Evolutionary conservation across 2,329 filamentous ascomycete genomes (phyloP).

Genomic region (Trichoderma atrobrunneum): DNA sequence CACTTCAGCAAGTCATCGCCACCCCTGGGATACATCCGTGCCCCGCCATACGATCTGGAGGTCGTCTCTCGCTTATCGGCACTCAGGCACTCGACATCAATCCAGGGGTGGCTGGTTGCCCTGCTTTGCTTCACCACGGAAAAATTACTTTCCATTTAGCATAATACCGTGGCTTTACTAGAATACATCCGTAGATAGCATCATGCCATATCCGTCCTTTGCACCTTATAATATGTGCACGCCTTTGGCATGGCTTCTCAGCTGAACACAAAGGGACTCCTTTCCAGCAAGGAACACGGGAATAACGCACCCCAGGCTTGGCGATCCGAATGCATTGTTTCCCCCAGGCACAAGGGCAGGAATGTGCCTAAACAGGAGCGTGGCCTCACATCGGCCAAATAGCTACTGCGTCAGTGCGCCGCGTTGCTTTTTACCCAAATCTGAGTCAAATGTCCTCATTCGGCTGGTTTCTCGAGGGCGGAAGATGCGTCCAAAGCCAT

Average conservation of each 20-base stretch:
- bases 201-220: background rate
- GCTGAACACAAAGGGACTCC: background rate
- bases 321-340: constrained; percentile 4
- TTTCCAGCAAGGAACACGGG: background rate
- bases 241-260: background rate
- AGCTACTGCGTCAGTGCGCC: background rate
- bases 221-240: background rate
- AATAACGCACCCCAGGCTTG: background rate
- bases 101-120: background rate
- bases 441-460: background rate
- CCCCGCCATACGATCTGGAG: constrained; percentile 13
- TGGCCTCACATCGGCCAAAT: constrained; percentile 1
- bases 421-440: background rate
- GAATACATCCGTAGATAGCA: background rate
- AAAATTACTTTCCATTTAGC: background rate
- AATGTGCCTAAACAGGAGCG: background rate
- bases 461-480: background rate
- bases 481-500: background rate
- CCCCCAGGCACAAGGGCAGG: background rate
- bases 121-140: background rate
- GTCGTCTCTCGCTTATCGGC: constrained; percentile 17
- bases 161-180: background rate
- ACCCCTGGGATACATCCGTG: background rate
- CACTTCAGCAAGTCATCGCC: constrained; percentile 18
- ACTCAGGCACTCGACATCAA: background rate